These are phyloP conservation scores for Calocybe gangraenosa DNA, from an alignment of 768 basidiomycete genomes.

Conservation along the genomic window DNA sequence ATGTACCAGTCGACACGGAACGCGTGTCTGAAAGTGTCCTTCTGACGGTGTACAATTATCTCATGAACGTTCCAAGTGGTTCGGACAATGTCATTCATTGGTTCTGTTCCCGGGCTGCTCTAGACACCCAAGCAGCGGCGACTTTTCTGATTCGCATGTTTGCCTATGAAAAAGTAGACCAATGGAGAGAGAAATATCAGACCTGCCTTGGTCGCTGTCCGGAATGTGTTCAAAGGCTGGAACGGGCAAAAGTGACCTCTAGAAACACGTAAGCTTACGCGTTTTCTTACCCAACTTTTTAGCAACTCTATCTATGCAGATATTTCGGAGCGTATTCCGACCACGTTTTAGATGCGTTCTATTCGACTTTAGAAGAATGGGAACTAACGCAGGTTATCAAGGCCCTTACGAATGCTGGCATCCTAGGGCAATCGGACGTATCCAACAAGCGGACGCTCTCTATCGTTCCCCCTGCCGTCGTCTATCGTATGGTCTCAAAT, in stretches of 20 bases:
- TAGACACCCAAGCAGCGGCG: conserved; percentile 59
- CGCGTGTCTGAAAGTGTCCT: conserved; percentile 47
- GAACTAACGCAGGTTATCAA: conserved; percentile 51
- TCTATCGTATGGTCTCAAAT: conserved; percentile 65
- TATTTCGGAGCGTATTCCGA: conserved; percentile 69
- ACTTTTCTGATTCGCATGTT: conserved; percentile 80
- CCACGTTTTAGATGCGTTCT: conserved; percentile 52
- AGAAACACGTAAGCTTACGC: conserved; percentile 62
- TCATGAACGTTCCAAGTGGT: conserved; percentile 42
- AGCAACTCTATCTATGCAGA: conserved; percentile 31
- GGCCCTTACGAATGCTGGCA: conserved; percentile 34
- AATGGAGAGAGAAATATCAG: conserved; percentile 59
- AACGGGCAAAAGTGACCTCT: conserved; percentile 60
- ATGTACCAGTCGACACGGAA: conserved; percentile 50
- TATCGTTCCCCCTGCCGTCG: conserved; percentile 41
- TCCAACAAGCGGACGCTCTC: conserved; percentile 26
- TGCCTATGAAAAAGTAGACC: conserved; percentile 67
- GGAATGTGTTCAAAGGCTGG: conserved; percentile 65
- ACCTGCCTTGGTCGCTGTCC: conserved; percentile 59
- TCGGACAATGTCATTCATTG: conserved; percentile 57
- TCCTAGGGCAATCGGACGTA: conserved; percentile 15
- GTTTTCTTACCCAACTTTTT: no score
- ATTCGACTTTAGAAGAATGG: conserved; percentile 60
- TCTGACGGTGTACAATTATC: conserved; percentile 44
- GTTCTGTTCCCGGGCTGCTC: conserved; percentile 69